phyloP scores from a whole-genome alignment of 768 basidiomycete genomes.

The Mycena vulgaris region DNA sequence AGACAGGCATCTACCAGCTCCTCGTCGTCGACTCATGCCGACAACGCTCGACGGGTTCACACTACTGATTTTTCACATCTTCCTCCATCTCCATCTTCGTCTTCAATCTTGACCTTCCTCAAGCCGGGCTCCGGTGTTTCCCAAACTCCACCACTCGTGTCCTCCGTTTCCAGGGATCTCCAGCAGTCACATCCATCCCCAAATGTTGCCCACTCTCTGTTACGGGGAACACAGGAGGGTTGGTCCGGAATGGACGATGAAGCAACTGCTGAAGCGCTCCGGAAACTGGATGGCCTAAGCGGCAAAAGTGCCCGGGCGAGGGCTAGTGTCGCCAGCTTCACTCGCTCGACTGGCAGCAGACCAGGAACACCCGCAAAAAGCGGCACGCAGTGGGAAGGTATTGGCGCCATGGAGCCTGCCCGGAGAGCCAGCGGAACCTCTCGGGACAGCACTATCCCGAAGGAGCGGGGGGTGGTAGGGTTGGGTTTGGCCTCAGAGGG shows the following conservation, averaged over 20 bases:
- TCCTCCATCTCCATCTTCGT: slow-evolving; percentile 92
- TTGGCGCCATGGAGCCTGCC: slow-evolving; percentile 58
- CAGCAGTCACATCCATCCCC: slow-evolving; percentile 62
- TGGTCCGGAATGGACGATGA: slow-evolving; percentile 92
- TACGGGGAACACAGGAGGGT: slow-evolving; percentile 91
- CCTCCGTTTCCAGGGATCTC: slow-evolving; percentile 61
- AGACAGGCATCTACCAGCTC: slow-evolving; percentile 81
- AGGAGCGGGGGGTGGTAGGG: slow-evolving; percentile 59
- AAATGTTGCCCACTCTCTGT: slow-evolving; percentile 86
- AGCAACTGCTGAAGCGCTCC: slow-evolving; percentile 90
- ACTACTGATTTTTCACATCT: slow-evolving; percentile 90
- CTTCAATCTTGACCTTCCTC: slow-evolving; percentile 89
- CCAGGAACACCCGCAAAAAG: slow-evolving; percentile 83
- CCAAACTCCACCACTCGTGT: slow-evolving; percentile 53
- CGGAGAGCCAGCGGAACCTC: slow-evolving; percentile 54
- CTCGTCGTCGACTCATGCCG: slow-evolving; percentile 72
- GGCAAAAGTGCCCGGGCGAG: slow-evolving; percentile 84
- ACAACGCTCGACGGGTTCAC: slow-evolving; percentile 73
- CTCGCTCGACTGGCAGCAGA: slow-evolving; percentile 77
- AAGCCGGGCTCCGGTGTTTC: slow-evolving; percentile 61
- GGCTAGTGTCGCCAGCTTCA: slow-evolving; percentile 82
- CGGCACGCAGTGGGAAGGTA: slow-evolving; percentile 83
- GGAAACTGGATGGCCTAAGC: slow-evolving; percentile 92
- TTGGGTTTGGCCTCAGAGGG: slow-evolving; percentile 53
- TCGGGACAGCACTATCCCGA: slow-evolving; percentile 59